These are phyloP conservation scores for Drechslerella coelobrocha DNA, from an alignment of 2,329 filamentous ascomycete genomes.

Conservation along the genomic window DNA sequence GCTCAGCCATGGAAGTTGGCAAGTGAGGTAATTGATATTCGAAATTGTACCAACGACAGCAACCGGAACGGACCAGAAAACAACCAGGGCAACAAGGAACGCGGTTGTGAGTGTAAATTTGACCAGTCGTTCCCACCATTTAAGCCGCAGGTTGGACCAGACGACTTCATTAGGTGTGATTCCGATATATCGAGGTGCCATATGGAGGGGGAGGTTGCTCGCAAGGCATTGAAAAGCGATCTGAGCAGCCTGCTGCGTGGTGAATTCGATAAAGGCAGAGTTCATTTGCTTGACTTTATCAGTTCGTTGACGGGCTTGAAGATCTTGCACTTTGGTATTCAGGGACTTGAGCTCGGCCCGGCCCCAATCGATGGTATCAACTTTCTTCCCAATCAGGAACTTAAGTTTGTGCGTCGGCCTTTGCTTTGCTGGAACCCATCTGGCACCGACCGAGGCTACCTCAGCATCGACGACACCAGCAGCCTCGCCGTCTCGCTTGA, in stretches of 20 bases:
- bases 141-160: constrained; percentile 82
- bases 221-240: constrained; percentile 83
- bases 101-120: constrained; percentile 72
- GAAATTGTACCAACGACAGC: constrained; percentile 84
- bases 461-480: constrained; percentile 59
- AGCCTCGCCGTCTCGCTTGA: constrained; percentile 57
- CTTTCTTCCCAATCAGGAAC: constrained; percentile 78
- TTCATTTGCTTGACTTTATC: constrained; percentile 72
- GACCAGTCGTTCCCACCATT: constrained; percentile 83
- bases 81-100: constrained; percentile 77
- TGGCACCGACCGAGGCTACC: constrained; percentile 71
- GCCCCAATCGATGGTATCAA: constrained; percentile 92
- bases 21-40: constrained; percentile 75
- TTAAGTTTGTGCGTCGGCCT: constrained; percentile 78
- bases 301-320: constrained; percentile 71
- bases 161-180: constrained; percentile 82
- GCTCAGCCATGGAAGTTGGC: constrained; percentile 70
- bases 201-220: constrained; percentile 84
- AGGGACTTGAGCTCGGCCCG: constrained; percentile 78
- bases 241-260: constrained; percentile 81
- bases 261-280: constrained; percentile 90
- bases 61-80: constrained; percentile 84
- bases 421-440: constrained; percentile 75
- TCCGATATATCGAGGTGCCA: constrained; percentile 84
- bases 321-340: constrained; percentile 72